Evolutionary conservation across 1,284 basidiomycete species (phyloP).

Genomic region (Coriolopsis trogii): DNA sequence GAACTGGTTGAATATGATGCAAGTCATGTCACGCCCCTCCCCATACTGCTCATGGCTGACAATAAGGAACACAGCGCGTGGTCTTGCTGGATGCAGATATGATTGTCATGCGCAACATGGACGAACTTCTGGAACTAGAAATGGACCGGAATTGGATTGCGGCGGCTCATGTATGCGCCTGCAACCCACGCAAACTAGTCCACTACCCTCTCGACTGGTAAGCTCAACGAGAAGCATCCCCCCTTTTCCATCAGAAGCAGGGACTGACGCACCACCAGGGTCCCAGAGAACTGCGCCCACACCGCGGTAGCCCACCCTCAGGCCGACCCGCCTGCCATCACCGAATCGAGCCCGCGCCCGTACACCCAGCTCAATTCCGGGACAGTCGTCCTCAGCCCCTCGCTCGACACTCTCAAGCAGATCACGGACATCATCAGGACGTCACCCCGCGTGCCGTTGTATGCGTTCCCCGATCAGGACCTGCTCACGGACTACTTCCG

Average conservation of each 20-base stretch:
- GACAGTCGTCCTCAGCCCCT: constrained; percentile 85
- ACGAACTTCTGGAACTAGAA: constrained; percentile 82
- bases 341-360: constrained; percentile 63
- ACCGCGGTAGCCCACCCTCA: constrained; percentile 61
- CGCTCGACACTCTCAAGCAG: constrained; percentile 49
- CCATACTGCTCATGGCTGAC: neutral
- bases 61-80: constrained; percentile 54
- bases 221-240: neutral
- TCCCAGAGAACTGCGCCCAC: constrained; percentile 87
- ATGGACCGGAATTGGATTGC: constrained; percentile 77
- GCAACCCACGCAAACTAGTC: constrained; percentile 83
- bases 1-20: constrained; percentile 79
- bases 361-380: constrained; percentile 88
- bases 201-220: constrained; percentile 94
- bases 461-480: constrained; percentile 93
- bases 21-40: constrained; percentile 27
- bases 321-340: constrained; percentile 50
- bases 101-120: constrained; percentile 87
- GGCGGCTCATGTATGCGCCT: constrained; percentile 88
- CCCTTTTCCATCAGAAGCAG: neutral
- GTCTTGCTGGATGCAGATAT: constrained; percentile 92
- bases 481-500: constrained; percentile 82
- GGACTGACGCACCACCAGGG: constrained; percentile 51
- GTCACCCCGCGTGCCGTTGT: constrained; percentile 69
- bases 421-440: constrained; percentile 69